Evolutionary conservation across 2,329 filamentous ascomycete genomes (phyloP).

Genomic region (Aspergillus spinulosporus): DNA sequence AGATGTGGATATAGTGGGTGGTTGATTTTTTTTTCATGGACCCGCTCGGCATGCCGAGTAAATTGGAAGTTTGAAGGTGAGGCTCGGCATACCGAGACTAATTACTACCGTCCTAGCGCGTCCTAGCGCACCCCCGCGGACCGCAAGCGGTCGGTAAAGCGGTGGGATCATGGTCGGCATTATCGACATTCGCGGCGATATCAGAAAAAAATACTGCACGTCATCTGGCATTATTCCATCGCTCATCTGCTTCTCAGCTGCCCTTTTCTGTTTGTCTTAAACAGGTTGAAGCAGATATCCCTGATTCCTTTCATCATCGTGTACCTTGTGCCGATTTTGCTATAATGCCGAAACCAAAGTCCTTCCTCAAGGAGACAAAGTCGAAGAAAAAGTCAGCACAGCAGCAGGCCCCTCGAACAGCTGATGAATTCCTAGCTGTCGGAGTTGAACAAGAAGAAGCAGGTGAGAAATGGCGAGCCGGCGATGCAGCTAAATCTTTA

Average conservation of each 20-base stretch:
- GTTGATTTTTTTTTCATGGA: not conserved
- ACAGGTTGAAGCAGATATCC: too few species aligned
- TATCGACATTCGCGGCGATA: not conserved
- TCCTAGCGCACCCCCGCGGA: too few species aligned
- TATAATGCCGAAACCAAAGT: conserved; percentile 43
- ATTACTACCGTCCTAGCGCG: too few species aligned
- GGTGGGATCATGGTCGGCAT: not conserved
- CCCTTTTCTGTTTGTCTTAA: too few species aligned
- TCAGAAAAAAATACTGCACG: not conserved
- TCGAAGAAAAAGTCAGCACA: conserved; percentile 43
- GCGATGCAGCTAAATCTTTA: conserved; percentile 65
- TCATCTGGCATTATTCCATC: too few species aligned
- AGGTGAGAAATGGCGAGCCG: conserved; percentile 72
- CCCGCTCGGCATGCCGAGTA: conserved; percentile 1
- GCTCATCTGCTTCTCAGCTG: too few species aligned
- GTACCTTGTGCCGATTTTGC: not conserved
- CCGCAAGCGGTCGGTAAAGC: not conserved
- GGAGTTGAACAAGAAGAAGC: conserved; percentile 70
- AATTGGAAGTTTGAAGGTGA: not conserved
- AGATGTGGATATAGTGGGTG: not conserved
- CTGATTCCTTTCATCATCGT: too few species aligned
- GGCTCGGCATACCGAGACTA: not conserved
- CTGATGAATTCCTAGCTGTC: conserved; percentile 67
- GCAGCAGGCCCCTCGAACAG: conserved; percentile 56
- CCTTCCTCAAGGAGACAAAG: conserved; percentile 45